Base-by-base conservation (phyloP, 2,329 filamentous ascomycete genomes). In the Colletotrichum agaves region DNA sequence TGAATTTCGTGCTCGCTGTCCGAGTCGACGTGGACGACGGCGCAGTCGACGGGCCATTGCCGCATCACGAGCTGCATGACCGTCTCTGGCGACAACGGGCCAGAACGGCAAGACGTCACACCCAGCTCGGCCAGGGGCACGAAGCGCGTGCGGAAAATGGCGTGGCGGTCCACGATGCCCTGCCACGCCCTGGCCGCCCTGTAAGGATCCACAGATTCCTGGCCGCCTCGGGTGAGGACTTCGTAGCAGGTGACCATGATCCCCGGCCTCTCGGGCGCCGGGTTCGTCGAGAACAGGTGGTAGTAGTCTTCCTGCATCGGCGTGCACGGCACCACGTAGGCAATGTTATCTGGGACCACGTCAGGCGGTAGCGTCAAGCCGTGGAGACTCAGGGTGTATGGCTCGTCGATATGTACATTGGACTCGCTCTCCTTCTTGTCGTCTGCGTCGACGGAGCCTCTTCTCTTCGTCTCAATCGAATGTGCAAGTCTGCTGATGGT, bases 231-330 rank as follows among this genome's bases (percentile, higher is more conserved):
- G 49, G 31, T 10, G 49, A 52, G 49, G 0, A 52, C 17, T 33
- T 52, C 49, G 15, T 52, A 52, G 49, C 49, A 52, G 49, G 23
- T 52, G 8, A 15, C 31, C 49, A 52, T 52, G 49, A 52, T 52
- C 15, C 49, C 49, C 21, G 49, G 49, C 2, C 49, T 52, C 49
- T 52, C 49, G 4, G 49, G 49, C 49, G 49, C 49, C 21, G 49
- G 23, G 13, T 35, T 52, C 13, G 49, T 52, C 0, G 49, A 52
- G 27, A 52, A 52, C 23, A 52, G n/a, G 23, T 52, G 27, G 23
- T 52, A 52, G 23, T 52, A 52, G 49, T 52, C 49, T 33, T 52
- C 49, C 27, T 52, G 49, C 49, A 52, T 52, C n/a, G 49, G 49
- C 27, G 49, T 3, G 27, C 49, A 52, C 23, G 49, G 49, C 49